These are phyloP conservation scores for Monosporozyma aquatica DNA, from an alignment of 805 yeast species.

Conservation along the genomic window DNA sequence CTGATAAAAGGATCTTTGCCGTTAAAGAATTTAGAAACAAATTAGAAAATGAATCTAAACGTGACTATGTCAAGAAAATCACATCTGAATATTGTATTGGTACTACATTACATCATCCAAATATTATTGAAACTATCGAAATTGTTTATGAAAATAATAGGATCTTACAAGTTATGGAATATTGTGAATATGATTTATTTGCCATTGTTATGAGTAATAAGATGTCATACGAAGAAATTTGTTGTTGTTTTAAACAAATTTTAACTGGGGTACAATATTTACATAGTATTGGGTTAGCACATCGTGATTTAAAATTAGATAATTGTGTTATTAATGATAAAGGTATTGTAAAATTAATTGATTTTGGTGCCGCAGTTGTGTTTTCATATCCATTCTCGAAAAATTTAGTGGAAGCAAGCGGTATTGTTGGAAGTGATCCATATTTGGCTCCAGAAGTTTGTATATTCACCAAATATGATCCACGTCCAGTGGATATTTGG, in stretches of 20 bases:
- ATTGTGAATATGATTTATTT: constrained; percentile 85
- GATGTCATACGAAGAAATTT: constrained; percentile 70
- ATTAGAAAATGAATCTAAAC: constrained; percentile 60
- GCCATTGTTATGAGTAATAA: constrained; percentile 92
- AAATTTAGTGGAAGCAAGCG: constrained; percentile 64
- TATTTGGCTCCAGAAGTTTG: constrained; percentile 88
- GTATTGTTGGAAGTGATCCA: constrained; percentile 84
- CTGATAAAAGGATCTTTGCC: constrained; percentile 71
- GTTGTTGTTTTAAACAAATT: constrained; percentile 84
- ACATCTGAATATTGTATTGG: constrained; percentile 94
- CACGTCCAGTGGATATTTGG: constrained; percentile 92
- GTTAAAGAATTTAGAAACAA: constrained; percentile 85
- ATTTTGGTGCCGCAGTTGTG: constrained; percentile 89
- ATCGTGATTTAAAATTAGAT: constrained; percentile 84
- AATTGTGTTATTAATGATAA: constrained; percentile 78
- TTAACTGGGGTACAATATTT: constrained; percentile 72
- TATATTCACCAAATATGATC: constrained; percentile 74
- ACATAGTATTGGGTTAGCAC: constrained; percentile 80
- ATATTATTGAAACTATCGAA: constrained; percentile 84
- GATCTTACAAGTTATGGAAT: constrained; percentile 87
- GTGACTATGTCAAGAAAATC: constrained; percentile 86
- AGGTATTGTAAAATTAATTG: constrained; percentile 85
- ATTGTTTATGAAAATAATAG: constrained; percentile 82
- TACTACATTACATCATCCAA: constrained; percentile 78
- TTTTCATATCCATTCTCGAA: constrained; percentile 79